These are phyloP conservation scores for Macadamia tetraphylla DNA, from an alignment of 164 flowering plant species.

Conservation along the genomic window DNA sequence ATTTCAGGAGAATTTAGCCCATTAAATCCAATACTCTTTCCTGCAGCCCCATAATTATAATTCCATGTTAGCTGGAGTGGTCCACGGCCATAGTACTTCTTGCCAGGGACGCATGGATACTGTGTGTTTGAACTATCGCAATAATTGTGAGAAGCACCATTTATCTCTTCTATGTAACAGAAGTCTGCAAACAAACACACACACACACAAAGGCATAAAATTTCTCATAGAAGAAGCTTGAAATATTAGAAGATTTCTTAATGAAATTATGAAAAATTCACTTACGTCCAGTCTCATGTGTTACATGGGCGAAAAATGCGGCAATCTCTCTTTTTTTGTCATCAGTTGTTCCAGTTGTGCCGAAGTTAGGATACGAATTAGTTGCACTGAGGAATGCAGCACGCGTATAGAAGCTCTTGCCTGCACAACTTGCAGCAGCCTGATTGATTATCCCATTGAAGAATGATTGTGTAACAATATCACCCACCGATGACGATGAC, in stretches of 20 bases:
- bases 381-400: constrained; percentile 39
- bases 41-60: constrained; percentile 68
- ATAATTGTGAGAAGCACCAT: constrained; percentile 40
- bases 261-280: too few relatives aligned
- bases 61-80: constrained; percentile 69
- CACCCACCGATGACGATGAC: constrained; percentile 11
- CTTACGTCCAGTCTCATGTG: too few relatives aligned
- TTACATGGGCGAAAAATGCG: constrained; percentile 37
- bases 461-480: constrained; percentile 35
- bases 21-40: constrained; percentile 41
- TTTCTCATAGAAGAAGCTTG: too few relatives aligned
- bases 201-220: too few relatives aligned
- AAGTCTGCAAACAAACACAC: constrained; percentile 24
- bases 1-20: constrained; percentile 47
- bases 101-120: constrained; percentile 39
- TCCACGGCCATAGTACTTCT: constrained; percentile 53
- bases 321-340: constrained; percentile 67
- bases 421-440: constrained; percentile 35
- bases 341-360: constrained; percentile 29
- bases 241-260: too few relatives aligned
- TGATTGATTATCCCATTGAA: constrained; percentile 36
- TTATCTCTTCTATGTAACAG: constrained; percentile 45
- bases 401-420: constrained; percentile 47
- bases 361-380: constrained; percentile 38
- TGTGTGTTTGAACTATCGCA: constrained; percentile 35